Evolutionary conservation across 345 rosid genomes (phyloP), one percentile per base, ranked within the genome.

Genomic region (Hevea brasiliensis): DNA sequence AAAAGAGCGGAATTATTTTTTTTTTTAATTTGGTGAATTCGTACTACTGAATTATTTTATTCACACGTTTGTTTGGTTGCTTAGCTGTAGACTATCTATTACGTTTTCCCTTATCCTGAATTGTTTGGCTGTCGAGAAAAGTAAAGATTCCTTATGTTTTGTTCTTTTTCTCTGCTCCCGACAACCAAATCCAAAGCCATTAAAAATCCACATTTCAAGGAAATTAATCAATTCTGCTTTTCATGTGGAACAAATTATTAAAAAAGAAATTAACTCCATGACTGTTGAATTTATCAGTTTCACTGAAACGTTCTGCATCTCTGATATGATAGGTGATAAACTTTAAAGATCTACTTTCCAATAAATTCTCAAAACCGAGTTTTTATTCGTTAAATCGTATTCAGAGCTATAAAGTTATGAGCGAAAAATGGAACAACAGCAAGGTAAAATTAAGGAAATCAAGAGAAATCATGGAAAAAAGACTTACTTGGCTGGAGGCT

Each of bases 61-160:
- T 67, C 35, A 35, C 51, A 58, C 3, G 65, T 21, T 11, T 13
- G 32, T 66, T 66, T 59, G 50, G 27, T 11, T 20, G 51, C 65
- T 66, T 45, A 74, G 71, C 58, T 23, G 50, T n/a, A n/a, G 23
- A 20, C 57, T 44, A 7, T n/a, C 26, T 71, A 27, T 47, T 32
- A 20, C 9, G 29, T 50, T 72, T 29, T 62, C 61, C 60, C 50
- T 64, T 62, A 66, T 58, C 57, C 42, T 54, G 20, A 47, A 42
- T 27, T 72, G 80, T 74, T 75, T 55, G 78, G 81, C 51, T 65
- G 65, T 42, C 42, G 70, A 69, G 74, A 76, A 75, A 80, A 77
- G 77, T 27, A 69, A 76, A 89, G 93, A 89, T 91, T 89, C 94
- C 85, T 45, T 75, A 77, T 87, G 91, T 87, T 87, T 87, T 91